These are phyloP conservation scores for Amyloporia xantha DNA, from an alignment of 768 basidiomycete species.

Conservation along the genomic window DNA sequence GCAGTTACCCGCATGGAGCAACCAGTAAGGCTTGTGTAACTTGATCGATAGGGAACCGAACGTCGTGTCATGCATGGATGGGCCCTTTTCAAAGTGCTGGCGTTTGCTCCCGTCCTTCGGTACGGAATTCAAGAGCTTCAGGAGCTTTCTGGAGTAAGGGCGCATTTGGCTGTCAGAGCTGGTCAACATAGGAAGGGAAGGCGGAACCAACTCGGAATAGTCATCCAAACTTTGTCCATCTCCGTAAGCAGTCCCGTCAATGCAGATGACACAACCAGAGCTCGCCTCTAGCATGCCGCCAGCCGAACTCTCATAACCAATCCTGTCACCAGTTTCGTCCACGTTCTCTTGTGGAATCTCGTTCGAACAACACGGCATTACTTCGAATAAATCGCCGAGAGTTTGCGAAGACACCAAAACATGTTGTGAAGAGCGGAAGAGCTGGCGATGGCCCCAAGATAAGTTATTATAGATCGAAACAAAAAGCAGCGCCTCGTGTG, in stretches of 20 bases:
- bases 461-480: conserved; percentile 56
- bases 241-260: conserved; percentile 56
- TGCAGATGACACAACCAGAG: conserved; percentile 46
- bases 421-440: conserved; percentile 63
- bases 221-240: conserved; percentile 42
- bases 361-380: conserved; percentile 58
- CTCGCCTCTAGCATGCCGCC: conserved; percentile 4
- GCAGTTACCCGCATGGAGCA: conserved; percentile 75
- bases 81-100: conserved; percentile 30
- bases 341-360: conserved; percentile 40
- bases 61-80: conserved; percentile 38
- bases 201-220: conserved; percentile 49
- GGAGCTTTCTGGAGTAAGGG: conserved; percentile 36
- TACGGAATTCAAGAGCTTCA: conserved; percentile 32
- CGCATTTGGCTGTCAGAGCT: conserved; percentile 3
- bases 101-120: conserved; percentile 27
- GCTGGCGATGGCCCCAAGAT: conserved; percentile 52
- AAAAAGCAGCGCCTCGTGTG: conserved; percentile 43
- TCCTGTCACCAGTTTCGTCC: conserved; percentile 25
- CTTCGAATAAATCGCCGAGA: conserved; percentile 51
- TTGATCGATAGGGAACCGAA: conserved; percentile 53
- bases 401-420: conserved; percentile 66
- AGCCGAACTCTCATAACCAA: conserved; percentile 24
- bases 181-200: not conserved
- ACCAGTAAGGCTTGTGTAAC: conserved; percentile 73